phyloP scores from a whole-genome alignment of 768 basidiomycete species.

The Exsudoporus frostii region DNA sequence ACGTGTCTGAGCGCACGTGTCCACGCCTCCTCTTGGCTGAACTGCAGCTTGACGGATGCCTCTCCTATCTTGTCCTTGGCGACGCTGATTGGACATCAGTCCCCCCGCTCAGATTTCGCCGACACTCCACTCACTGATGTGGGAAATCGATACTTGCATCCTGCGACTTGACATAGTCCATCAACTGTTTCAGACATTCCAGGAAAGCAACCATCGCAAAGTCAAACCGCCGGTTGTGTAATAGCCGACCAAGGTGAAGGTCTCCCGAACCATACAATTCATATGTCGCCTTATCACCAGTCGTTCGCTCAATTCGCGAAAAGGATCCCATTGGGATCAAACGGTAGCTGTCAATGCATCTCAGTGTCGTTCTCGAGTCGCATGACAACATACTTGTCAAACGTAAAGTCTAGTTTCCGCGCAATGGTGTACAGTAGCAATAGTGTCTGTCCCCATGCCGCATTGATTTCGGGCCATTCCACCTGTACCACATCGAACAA shows the following conservation, averaged over 20 bases:
- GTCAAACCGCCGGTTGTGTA: constrained; percentile 96
- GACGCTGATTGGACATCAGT: constrained; percentile 48
- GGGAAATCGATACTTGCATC: constrained; percentile 75
- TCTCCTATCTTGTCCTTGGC: constrained; percentile 95
- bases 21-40: constrained; percentile 95
- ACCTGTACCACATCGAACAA: constrained; percentile 49
- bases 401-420: constrained; percentile 85
- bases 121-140: constrained; percentile 65
- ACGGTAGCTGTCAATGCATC: constrained; percentile 59
- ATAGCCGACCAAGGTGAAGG: constrained; percentile 77
- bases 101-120: background rate
- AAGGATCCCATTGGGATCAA: constrained; percentile 94
- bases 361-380: constrained; percentile 7
- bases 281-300: constrained; percentile 78
- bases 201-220: constrained; percentile 94
- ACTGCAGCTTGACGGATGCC: constrained; percentile 89
- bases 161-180: constrained; percentile 78
- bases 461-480: constrained; percentile 98
- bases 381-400: constrained; percentile 62
- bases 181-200: constrained; percentile 89
- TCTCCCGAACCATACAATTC: constrained; percentile 96
- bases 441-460: constrained; percentile 97
- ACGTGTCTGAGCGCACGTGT: constrained; percentile 91
- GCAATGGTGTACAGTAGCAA: constrained; percentile 88
- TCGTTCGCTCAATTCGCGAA: constrained; percentile 83